Evolutionary conservation across 306 rosid genomes (phyloP).

Genomic region (Glycine latifolia): DNA sequence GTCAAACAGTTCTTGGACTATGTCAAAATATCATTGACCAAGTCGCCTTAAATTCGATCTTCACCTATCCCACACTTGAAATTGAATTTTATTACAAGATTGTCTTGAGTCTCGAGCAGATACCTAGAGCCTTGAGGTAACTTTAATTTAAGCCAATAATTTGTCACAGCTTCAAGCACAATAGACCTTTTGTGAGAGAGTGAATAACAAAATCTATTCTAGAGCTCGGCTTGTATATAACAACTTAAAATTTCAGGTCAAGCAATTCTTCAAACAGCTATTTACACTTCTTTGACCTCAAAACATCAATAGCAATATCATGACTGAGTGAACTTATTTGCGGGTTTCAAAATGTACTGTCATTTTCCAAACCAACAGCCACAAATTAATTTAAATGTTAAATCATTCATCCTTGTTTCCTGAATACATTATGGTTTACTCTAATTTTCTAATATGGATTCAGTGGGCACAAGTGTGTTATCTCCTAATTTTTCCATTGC

Average conservation of each 20-base stretch:
- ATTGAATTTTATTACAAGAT: neutral
- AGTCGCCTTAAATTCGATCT: neutral
- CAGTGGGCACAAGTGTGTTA: constrained; percentile 13
- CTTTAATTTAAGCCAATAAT: neutral
- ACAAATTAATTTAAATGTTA: neutral
- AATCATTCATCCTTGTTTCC: neutral
- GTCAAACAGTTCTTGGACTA: neutral
- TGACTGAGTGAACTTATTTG: neutral
- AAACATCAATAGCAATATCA: neutral
- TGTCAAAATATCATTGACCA: constrained; percentile 12
- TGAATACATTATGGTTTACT: constrained; percentile 1
- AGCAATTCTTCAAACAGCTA: neutral
- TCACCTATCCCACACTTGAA: neutral
- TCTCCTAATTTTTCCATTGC: neutral
- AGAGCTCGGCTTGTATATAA: neutral
- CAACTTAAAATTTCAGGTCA: constrained; percentile 13
- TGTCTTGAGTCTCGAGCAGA: neutral
- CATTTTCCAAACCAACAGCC: constrained; percentile 2
- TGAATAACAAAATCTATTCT: neutral
- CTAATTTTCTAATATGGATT: constrained; percentile 10
- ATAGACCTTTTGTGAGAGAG: neutral
- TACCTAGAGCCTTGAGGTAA: neutral
- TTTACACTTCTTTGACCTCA: neutral
- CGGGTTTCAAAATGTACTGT: neutral
- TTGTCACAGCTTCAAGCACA: neutral